A percentile compares a stretch with the other conserved stretches of the same genome.
These are phyloP conservation scores for Rhinocladiella mackenziei DNA, from an alignment of 2,329 filamentous ascomycete genomes.

Conservation along the genomic window DNA sequence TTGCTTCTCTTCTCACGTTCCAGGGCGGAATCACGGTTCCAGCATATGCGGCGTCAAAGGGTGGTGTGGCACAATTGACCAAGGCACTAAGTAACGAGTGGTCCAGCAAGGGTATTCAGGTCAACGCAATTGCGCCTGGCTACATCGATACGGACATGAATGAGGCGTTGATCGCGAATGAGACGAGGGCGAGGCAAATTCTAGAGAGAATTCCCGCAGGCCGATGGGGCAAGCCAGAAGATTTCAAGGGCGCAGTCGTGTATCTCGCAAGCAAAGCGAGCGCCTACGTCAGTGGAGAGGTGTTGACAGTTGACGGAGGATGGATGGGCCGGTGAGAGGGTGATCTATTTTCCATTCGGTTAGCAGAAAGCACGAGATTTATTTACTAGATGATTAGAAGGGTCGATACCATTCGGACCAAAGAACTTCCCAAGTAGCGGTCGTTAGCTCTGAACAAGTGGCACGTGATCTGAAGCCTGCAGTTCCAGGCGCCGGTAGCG, in stretches of 20 bases:
- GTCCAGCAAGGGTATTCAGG: constrained; percentile 71
- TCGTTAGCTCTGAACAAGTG: too few relatives aligned
- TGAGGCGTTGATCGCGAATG: constrained; percentile 69
- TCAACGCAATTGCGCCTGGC: constrained; percentile 85
- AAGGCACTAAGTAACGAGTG: constrained; percentile 86
- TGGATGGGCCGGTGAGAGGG: constrained; percentile 27
- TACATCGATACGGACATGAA: constrained; percentile 98
- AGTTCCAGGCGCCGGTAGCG: too few relatives aligned
- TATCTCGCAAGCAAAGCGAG: constrained; percentile 47
- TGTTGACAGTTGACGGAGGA: constrained; percentile 39
- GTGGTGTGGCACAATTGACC: constrained; percentile 77
- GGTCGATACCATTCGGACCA: too few relatives aligned
- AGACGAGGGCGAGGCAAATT: constrained; percentile 67
- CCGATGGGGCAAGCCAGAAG: constrained; percentile 66
- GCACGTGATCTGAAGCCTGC: too few relatives aligned
- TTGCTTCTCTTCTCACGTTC: constrained; percentile 75
- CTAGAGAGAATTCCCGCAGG: constrained; percentile 76
- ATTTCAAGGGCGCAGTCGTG: constrained; percentile 49
- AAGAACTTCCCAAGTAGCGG: too few relatives aligned
- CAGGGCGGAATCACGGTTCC: constrained; percentile 86
- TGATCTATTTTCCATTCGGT: too few relatives aligned
- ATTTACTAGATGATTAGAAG: too few relatives aligned
- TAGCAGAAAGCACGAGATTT: too few relatives aligned
- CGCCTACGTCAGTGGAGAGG: constrained; percentile 47
- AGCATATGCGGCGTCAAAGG: constrained; percentile 82